Conservation (phyloP, 352 stramenopile genomes). For the Globisporangium abappressorium region DNA sequence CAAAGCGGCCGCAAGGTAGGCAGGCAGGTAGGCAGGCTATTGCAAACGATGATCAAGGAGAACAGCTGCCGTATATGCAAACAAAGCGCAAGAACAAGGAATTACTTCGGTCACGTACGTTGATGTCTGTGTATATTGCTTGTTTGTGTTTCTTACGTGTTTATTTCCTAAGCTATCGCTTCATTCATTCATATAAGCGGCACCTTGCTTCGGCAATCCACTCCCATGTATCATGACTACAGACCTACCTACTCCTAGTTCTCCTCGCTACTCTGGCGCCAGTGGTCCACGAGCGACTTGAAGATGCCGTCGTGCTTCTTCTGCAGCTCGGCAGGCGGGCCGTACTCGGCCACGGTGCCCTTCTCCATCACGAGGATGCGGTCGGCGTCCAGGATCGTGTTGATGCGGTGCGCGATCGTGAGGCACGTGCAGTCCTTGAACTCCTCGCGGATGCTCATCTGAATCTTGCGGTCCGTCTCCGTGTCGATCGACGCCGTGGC, state of each 20-base stretch:
- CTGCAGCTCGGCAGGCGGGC: conserved; percentile 77
- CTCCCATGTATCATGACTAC: not conserved
- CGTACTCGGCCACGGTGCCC: conserved; percentile 91
- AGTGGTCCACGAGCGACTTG: conserved; percentile 65
- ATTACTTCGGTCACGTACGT: too few species aligned
- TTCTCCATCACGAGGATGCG: conserved; percentile 95
- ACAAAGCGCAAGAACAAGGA: too few species aligned
- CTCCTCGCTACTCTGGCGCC: conserved; percentile 44
- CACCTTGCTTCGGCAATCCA: not conserved
- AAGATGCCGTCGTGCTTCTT: conserved; percentile 55
- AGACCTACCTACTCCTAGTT: conserved; percentile 1
- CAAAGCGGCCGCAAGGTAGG: conserved; percentile 21
- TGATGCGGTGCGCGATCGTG: conserved; percentile 96
- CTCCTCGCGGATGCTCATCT: conserved; percentile 89
- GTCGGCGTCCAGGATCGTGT: conserved; percentile 98
- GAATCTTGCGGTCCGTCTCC: conserved; percentile 88
- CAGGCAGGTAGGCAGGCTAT: too few species aligned
- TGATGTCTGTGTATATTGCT: too few species aligned
- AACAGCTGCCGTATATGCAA: too few species aligned
- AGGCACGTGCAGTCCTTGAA: conserved; percentile 94
- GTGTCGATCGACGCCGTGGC: conserved; percentile 92
- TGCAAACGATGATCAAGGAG: too few species aligned
- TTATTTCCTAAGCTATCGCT: too few species aligned
- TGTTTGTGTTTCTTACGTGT: too few species aligned
- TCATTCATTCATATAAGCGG: not conserved